Percentiles rank a stretch among this genome's conserved stretches.
Conservation (phyloP, 768 basidiomycete genomes). For the Termitomyces heimii region DNA sequence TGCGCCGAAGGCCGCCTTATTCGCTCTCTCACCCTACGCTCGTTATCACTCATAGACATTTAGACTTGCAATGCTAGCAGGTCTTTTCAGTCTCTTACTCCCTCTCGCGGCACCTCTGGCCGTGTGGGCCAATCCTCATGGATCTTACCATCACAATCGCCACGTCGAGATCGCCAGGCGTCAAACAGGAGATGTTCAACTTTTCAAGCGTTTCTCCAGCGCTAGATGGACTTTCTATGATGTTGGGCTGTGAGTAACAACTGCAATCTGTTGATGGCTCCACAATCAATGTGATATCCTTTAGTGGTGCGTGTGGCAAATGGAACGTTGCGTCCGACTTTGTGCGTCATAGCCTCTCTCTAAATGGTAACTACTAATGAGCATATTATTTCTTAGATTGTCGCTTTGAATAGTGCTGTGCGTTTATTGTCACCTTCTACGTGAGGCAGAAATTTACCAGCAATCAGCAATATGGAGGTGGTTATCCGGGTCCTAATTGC, state of each 20-base stretch:
- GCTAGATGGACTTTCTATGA: conserved; percentile 25
- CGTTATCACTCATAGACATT: conserved; percentile 6
- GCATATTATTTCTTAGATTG: conserved; percentile 17
- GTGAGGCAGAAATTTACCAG: background rate
- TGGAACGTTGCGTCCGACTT: conserved; percentile 19
- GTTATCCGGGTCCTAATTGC: conserved; percentile 44
- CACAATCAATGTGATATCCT: background rate
- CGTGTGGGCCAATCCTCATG: conserved; percentile 25
- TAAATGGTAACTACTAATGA: background rate
- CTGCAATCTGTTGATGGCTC: background rate
- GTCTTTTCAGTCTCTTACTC: conserved; percentile 11
- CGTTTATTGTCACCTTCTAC: conserved; percentile 8
- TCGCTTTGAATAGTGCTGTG: conserved; percentile 27
- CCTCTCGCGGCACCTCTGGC: conserved; percentile 23
- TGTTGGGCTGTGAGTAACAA: conserved; percentile 21
- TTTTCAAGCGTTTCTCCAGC: conserved; percentile 17
- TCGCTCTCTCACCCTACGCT: conserved; percentile 10
- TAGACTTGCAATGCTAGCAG: conserved; percentile 12
- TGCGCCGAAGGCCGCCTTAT: conserved; percentile 2
- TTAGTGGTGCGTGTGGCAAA: conserved; percentile 25
- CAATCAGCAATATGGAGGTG: conserved; percentile 47
- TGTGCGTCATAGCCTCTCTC: conserved; percentile 12
- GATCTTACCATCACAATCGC: conserved; percentile 12
- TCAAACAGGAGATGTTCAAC: conserved; percentile 15
- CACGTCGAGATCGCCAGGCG: conserved; percentile 21